Evolutionary conservation across 257 asterid genomes (phyloP).

Genomic region (Verbena officinalis): DNA sequence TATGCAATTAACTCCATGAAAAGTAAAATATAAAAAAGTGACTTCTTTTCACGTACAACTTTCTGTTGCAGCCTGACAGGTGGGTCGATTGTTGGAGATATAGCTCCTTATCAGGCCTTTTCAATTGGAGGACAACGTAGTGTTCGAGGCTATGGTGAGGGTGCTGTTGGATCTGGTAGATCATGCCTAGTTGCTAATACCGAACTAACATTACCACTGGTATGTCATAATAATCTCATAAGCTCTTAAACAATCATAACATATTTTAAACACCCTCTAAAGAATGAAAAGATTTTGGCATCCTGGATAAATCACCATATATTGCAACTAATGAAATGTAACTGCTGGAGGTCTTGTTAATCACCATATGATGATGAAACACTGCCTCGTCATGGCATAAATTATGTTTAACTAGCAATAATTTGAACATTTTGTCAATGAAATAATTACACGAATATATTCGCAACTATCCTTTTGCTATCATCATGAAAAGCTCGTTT

Average conservation of each 20-base stretch:
- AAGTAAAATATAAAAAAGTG: no score
- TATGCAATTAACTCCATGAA: no score
- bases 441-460: neutral
- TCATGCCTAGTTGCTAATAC: conserved; percentile 85
- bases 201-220: conserved; percentile 88
- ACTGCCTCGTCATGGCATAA: neutral
- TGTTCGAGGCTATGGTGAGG: conserved; percentile 95
- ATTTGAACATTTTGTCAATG: neutral
- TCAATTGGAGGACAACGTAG: conserved; percentile 92
- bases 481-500: neutral
- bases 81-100: conserved; percentile 93
- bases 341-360: neutral
- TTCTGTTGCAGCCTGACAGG: conserved; percentile 73
- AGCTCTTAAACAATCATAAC: no score
- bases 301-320: conserved; percentile 1
- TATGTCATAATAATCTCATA: conserved; percentile 36
- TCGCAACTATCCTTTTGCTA: conserved; percentile 4
- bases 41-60: conserved; percentile 20
- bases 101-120: conserved; percentile 99
- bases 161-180: conserved; percentile 93
- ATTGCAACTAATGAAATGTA: no score
- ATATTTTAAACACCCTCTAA: no score
- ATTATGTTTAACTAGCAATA: neutral
- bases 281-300: neutral
- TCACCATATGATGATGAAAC: conserved; percentile 4